Percentiles rank a stretch among this genome's conserved stretches.
Evolutionary conservation across 1,284 basidiomycete genomes (phyloP).

Genomic region (Cronartium quercuum): DNA sequence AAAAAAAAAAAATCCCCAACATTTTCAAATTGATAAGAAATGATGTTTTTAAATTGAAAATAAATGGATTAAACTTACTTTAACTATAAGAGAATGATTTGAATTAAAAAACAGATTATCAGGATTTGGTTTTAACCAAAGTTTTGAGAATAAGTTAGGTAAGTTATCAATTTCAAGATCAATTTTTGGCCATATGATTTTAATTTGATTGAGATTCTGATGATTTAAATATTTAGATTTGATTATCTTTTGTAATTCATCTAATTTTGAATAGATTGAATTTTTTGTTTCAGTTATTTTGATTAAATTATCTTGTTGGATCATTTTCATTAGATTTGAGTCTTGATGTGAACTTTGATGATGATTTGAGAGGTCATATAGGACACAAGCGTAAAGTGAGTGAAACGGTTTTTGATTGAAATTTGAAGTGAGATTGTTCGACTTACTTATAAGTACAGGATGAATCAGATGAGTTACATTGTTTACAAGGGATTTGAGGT

Average conservation of each 20-base stretch:
- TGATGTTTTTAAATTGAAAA: not conserved
- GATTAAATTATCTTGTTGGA: not conserved
- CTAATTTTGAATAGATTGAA: not conserved
- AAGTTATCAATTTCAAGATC: constrained; percentile 37
- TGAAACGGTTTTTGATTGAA: not conserved
- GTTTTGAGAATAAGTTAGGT: constrained; percentile 29
- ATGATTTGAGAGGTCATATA: not conserved
- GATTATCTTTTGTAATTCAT: not conserved
- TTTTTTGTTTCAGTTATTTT: not conserved
- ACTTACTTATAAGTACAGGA: constrained; percentile 21
- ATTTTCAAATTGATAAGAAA: not conserved
- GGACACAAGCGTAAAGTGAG: not conserved
- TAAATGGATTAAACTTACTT: constrained; percentile 3
- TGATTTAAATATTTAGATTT: not conserved
- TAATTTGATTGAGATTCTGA: too few species aligned
- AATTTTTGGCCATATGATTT: constrained; percentile 9
- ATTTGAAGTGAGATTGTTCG: not conserved
- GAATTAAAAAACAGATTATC: constrained; percentile 21
- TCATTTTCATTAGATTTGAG: too few species aligned
- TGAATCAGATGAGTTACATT: constrained; percentile 6
- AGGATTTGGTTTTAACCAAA: constrained; percentile 33
- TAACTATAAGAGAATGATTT: constrained; percentile 22
- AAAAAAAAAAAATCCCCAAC: not conserved
- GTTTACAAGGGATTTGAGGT: constrained; percentile 4
- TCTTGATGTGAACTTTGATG: too few species aligned